These are phyloP conservation scores for Aspergillus indologenus DNA, from an alignment of 495 filamentous ascomycete species.

Conservation along the genomic window DNA sequence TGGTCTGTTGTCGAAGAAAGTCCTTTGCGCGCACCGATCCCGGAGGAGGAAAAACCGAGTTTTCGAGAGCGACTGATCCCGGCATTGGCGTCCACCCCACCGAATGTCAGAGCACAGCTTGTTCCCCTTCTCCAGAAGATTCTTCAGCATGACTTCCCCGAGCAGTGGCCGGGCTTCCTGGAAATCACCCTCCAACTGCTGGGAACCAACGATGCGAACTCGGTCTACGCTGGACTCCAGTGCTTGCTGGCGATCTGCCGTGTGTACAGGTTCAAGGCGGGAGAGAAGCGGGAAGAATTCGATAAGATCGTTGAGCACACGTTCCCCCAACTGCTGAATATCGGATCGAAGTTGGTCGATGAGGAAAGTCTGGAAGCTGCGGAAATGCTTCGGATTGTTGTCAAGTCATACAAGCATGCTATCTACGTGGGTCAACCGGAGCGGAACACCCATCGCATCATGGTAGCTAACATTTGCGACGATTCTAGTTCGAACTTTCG, in stretches of 20 bases:
- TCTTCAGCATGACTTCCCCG: slow-evolving; percentile 90
- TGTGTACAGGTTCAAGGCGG: slow-evolving; percentile 88
- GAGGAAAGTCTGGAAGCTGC: slow-evolving; percentile 90
- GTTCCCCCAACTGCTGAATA: slow-evolving; percentile 85
- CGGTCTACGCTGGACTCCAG: slow-evolving; percentile 89
- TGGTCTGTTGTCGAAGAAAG: slow-evolving; percentile 78
- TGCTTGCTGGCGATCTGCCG: slow-evolving; percentile 91
- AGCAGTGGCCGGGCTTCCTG: slow-evolving; percentile 89
- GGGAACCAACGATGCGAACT: slow-evolving; percentile 73
- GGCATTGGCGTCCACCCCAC: slow-evolving; percentile 74
- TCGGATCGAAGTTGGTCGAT: slow-evolving; percentile 82
- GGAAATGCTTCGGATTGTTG: slow-evolving; percentile 90
- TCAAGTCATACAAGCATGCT: slow-evolving; percentile 96
- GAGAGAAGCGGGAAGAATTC: slow-evolving; percentile 77
- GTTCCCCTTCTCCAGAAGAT: slow-evolving; percentile 93
- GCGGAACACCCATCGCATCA: neutral
- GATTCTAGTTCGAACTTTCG: slow-evolving; percentile 76
- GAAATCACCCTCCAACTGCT: slow-evolving; percentile 86
- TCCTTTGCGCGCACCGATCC: slow-evolving; percentile 61
- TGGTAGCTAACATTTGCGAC: slow-evolving; percentile 19
- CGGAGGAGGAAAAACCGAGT: slow-evolving; percentile 82
- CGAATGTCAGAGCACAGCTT: slow-evolving; percentile 82
- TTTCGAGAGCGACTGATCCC: slow-evolving; percentile 87
- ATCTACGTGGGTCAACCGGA: slow-evolving; percentile 71
- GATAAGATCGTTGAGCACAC: slow-evolving; percentile 89